Evolutionary conservation across 2,329 filamentous ascomycete species (phyloP).

Genomic region (Tolypocladium capitatum): DNA sequence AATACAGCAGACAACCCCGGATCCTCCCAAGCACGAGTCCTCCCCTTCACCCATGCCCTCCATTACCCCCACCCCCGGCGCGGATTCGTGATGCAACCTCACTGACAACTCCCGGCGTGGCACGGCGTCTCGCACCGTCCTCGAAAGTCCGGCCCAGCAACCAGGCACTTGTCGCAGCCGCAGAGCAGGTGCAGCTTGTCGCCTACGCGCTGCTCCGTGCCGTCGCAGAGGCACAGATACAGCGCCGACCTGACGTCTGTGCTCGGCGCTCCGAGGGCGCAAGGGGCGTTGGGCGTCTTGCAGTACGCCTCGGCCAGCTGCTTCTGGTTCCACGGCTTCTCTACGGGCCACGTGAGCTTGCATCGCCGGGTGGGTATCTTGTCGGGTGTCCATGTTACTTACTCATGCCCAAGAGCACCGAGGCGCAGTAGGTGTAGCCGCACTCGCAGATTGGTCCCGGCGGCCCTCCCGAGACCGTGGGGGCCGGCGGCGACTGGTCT

Average conservation of each 20-base stretch:
- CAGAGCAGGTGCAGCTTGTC: slow-evolving; percentile 23
- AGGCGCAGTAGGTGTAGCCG: slow-evolving; percentile 28
- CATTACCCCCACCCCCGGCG: background rate
- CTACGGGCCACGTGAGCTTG: slow-evolving; percentile 7
- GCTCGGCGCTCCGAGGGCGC: slow-evolving; percentile 15
- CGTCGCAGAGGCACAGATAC: slow-evolving; percentile 25
- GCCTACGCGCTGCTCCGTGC: slow-evolving; percentile 18
- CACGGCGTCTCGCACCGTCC: slow-evolving; percentile 26
- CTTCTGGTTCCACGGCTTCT: slow-evolving; percentile 19
- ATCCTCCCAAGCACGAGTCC: background rate
- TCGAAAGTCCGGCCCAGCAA: slow-evolving; percentile 24
- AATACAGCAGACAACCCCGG: background rate
- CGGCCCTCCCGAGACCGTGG: slow-evolving; percentile 9
- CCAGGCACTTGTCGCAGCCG: slow-evolving; percentile 25
- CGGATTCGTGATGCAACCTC: background rate
- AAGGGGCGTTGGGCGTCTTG: slow-evolving; percentile 21
- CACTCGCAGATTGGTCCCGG: slow-evolving; percentile 24
- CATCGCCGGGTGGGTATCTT: background rate
- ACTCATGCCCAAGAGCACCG: slow-evolving; percentile 24
- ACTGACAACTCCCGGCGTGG: slow-evolving; percentile 9
- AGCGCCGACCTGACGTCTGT: slow-evolving; percentile 19
- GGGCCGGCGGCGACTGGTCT: slow-evolving; percentile 3
- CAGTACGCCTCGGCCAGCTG: slow-evolving; percentile 23
- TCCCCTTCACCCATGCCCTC: background rate
- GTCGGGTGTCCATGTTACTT: slow-evolving; percentile 1